Evolutionary conservation across 2,329 filamentous ascomycete species (phyloP).

Genomic region (Aspergillus luchuensis): DNA sequence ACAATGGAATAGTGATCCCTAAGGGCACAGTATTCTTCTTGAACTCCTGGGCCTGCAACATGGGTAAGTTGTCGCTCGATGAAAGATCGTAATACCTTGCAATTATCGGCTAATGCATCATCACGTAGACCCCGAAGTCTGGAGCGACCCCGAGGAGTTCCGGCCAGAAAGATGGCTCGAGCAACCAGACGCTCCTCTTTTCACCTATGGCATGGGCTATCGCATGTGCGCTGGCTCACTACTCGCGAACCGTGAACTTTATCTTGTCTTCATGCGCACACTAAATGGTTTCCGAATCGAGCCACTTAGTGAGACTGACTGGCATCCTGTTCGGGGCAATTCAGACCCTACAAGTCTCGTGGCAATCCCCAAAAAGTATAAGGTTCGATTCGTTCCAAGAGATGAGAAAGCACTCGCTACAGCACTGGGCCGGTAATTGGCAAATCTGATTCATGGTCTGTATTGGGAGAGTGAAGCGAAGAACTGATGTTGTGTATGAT

Average conservation of each 20-base stretch:
- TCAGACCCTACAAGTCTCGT: conserved; percentile 65
- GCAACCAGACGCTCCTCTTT: conserved; percentile 64
- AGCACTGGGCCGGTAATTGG: conserved; percentile 37
- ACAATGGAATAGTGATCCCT: conserved; percentile 61
- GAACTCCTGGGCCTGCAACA: conserved; percentile 70
- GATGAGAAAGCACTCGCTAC: conserved; percentile 49
- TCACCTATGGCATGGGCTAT: conserved; percentile 67
- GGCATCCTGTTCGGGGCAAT: conserved; percentile 61
- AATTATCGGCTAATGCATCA: not conserved
- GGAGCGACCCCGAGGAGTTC: conserved; percentile 61
- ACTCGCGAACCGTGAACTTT: conserved; percentile 66
- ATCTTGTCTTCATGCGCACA: conserved; percentile 64
- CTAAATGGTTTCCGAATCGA: conserved; percentile 63
- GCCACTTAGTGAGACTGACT: conserved; percentile 57
- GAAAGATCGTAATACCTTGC: no score
- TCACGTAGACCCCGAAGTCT: conserved; percentile 54
- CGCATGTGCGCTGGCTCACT: conserved; percentile 68
- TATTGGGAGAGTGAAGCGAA: not conserved
- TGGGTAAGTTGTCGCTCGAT: conserved; percentile 52
- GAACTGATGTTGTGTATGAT: no score
- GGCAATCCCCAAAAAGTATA: conserved; percentile 61
- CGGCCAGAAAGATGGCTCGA: conserved; percentile 65
- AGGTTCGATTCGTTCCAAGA: conserved; percentile 60
- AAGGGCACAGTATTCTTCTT: conserved; percentile 66
- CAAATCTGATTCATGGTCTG: not conserved